These are phyloP conservation scores for Hyphodiscus sp. DNA, from an alignment of 2,329 filamentous ascomycete species.

Conservation along the genomic window DNA sequence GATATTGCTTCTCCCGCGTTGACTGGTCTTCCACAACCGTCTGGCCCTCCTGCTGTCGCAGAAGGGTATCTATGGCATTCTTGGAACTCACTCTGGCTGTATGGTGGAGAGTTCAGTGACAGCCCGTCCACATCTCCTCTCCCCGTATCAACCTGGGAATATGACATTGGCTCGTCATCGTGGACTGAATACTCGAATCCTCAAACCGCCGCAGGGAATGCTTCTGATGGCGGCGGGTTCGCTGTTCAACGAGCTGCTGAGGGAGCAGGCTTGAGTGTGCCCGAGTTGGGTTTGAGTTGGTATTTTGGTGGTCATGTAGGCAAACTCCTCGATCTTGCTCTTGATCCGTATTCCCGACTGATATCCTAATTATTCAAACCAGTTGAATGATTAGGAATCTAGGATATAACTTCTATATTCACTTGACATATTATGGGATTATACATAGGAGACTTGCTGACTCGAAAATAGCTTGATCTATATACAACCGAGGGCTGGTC, in stretches of 20 bases:
- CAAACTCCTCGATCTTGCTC: no score
- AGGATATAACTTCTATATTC: neutral
- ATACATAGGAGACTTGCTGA: neutral
- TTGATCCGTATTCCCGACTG: no score
- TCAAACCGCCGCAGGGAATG: conserved; percentile 55
- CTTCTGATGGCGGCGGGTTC: conserved; percentile 48
- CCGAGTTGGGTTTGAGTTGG: conserved; percentile 63
- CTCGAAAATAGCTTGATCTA: conserved; percentile 41
- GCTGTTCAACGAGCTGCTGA: conserved; percentile 65
- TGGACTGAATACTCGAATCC: conserved; percentile 61
- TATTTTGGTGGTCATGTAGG: conserved; percentile 68
- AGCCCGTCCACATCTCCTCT: conserved; percentile 49
- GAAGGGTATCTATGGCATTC: conserved; percentile 74
- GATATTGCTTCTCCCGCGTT: conserved; percentile 56
- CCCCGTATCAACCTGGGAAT: conserved; percentile 62
- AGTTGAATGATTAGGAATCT: neutral
- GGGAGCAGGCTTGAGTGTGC: conserved; percentile 64
- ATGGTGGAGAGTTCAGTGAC: conserved; percentile 69
- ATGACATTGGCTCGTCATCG: conserved; percentile 49
- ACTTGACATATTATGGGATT: no score
- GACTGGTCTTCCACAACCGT: conserved; percentile 55
- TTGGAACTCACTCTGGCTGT: conserved; percentile 62
- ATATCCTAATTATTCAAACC: no score
- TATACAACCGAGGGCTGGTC: conserved; percentile 57
- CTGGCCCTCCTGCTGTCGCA: conserved; percentile 63